phyloP scores from a whole-genome alignment of 2,329 filamentous ascomycete species.

The Talaromyces funiculosus region DNA sequence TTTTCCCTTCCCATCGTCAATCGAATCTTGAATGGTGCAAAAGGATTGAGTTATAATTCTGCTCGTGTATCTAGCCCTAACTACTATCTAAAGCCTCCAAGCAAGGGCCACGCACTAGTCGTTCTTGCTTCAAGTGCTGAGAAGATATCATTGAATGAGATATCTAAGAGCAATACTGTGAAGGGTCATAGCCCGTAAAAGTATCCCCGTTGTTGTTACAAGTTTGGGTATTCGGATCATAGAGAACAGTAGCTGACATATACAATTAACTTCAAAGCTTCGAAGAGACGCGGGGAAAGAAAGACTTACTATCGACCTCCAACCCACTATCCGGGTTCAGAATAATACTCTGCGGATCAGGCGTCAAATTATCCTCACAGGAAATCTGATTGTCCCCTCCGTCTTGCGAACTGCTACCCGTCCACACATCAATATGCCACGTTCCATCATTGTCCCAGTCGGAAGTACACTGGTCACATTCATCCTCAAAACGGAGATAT shows the following conservation, averaged over 20 bases:
- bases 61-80: neutral
- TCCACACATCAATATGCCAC: conserved; percentile 37
- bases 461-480: conserved; percentile 27
- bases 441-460: conserved; percentile 22
- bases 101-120: neutral
- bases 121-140: neutral
- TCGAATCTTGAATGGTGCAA: neutral
- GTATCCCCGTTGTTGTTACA: conserved; percentile 5
- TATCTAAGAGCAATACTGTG: conserved; percentile 10
- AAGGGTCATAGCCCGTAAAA: conserved; percentile 7
- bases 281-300: neutral
- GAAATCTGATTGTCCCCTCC: conserved; percentile 30
- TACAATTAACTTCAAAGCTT: neutral
- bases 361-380: conserved; percentile 35
- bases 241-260: neutral
- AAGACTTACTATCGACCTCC: conserved; percentile 27
- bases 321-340: conserved; percentile 26
- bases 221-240: neutral
- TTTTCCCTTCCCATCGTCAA: neutral
- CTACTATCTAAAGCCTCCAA: neutral
- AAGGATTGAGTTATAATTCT: neutral
- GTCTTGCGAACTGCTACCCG: conserved; percentile 26
- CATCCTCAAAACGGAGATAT: conserved; percentile 37
- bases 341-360: conserved; percentile 26
- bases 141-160: neutral